Percentiles rank a stretch among this genome's conserved stretches.
phyloP scores from a whole-genome alignment of 306 rosid species.

The Dryas octopetala region DNA sequence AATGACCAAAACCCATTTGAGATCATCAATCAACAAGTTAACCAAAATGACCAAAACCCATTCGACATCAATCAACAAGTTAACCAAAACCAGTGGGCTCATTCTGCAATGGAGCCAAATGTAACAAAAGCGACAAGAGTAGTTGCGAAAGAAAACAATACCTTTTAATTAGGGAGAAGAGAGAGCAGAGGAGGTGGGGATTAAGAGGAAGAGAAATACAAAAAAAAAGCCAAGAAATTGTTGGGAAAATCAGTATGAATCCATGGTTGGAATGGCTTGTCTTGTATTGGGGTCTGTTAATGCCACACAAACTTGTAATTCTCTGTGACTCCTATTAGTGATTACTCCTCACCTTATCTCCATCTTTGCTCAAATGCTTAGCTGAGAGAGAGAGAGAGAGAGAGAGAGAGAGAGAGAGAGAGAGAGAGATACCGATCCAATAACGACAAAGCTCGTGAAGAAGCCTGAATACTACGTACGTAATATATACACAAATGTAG shows the following conservation, averaged over 20 bases:
- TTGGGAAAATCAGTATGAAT: conserved; percentile 33
- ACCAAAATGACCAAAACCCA: conserved; percentile 17
- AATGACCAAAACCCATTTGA: no score
- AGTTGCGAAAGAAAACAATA: conserved; percentile 38
- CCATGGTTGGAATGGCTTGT: conserved; percentile 8
- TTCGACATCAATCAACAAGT: conserved; percentile 44
- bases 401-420: neutral
- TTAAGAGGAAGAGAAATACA: neutral
- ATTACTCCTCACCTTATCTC: conserved; percentile 6
- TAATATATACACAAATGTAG: no score
- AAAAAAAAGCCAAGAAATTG: neutral
- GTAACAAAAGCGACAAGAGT: conserved; percentile 7
- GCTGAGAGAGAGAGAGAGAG: conserved; percentile 23
- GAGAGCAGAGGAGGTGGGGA: conserved; percentile 10
- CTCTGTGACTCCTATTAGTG: conserved; percentile 5
- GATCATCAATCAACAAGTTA: neutral
- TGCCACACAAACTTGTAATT: conserved; percentile 21
- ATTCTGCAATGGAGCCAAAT: conserved; percentile 29
- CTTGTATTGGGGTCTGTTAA: neutral
- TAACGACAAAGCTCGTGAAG: no score
- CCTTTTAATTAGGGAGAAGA: conserved; percentile 40
- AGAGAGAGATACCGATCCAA: no score
- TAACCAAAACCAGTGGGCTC: conserved; percentile 11
- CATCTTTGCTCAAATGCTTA: conserved; percentile 24
- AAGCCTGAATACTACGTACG: no score